Conservation (phyloP, 1,284 basidiomycete species). For the Ceratobasidium sp. region DNA sequence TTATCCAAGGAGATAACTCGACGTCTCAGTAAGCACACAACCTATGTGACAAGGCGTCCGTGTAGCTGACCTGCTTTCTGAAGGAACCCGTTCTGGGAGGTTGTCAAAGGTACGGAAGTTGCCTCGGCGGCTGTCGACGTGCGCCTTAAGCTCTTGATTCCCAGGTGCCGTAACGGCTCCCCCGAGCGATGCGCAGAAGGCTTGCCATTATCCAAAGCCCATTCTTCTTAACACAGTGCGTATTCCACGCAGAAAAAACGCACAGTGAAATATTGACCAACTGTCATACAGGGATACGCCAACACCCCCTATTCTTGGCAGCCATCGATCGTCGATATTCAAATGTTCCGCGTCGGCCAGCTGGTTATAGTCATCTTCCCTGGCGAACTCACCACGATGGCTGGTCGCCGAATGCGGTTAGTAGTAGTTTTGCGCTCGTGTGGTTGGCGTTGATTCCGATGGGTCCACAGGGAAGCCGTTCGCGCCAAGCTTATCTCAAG, state of each 20-base stretch:
- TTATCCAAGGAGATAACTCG: slow-evolving; percentile 78
- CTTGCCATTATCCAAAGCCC: slow-evolving; percentile 83
- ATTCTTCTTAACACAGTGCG: slow-evolving; percentile 77
- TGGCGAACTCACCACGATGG: slow-evolving; percentile 72
- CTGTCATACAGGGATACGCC: slow-evolving; percentile 66
- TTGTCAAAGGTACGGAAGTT: slow-evolving; percentile 68
- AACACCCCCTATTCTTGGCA: slow-evolving; percentile 79
- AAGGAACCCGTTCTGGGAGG: slow-evolving; percentile 85
- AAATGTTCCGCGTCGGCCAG: slow-evolving; percentile 82
- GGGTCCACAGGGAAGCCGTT: slow-evolving; percentile 64
- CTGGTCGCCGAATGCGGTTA: slow-evolving; percentile 61
- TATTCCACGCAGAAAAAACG: slow-evolving; percentile 31
- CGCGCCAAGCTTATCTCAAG: slow-evolving; percentile 70
- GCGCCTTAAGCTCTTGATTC: slow-evolving; percentile 15
- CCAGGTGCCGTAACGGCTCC: slow-evolving; percentile 71
- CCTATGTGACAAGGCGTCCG: neutral
- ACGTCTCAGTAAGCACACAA: slow-evolving; percentile 63
- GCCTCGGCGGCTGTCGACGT: neutral
- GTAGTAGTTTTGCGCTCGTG: slow-evolving; percentile 40
- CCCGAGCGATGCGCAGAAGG: slow-evolving; percentile 69
- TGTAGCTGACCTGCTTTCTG: slow-evolving; percentile 32
- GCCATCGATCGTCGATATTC: slow-evolving; percentile 78
- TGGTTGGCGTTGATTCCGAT: neutral
- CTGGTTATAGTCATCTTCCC: slow-evolving; percentile 82
- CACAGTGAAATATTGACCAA: neutral